Percentiles rank a stretch among this genome's conserved stretches.
phyloP scores from a whole-genome alignment of 129 eudicot genomes.

The Helichrysum umbraculigerum region DNA sequence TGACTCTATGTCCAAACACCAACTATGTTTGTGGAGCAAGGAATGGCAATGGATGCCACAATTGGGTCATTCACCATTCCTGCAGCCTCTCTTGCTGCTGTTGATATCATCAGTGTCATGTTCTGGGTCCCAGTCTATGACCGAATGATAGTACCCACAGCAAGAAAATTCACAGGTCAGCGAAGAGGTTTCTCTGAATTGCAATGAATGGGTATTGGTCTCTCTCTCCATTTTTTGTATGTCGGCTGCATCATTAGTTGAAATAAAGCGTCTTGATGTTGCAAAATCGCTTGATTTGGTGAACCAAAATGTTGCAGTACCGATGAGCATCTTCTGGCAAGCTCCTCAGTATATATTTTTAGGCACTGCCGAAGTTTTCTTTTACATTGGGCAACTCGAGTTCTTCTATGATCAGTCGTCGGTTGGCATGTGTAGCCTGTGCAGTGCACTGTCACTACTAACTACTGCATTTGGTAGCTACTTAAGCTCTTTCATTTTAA shows the following conservation, averaged over 20 bases:
- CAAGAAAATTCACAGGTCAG: conserved; percentile 36
- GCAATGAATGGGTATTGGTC: conserved; percentile 45
- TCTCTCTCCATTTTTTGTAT: conserved; percentile 37
- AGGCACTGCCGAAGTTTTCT: conserved; percentile 47
- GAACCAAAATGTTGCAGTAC: conserved; percentile 17
- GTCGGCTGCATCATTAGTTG: conserved; percentile 38
- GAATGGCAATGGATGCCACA: conserved; percentile 44
- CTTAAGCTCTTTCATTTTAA: conserved; percentile 41
- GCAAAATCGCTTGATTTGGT: conserved; percentile 28
- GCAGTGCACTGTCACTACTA: conserved; percentile 35
- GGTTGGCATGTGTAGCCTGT: conserved; percentile 43
- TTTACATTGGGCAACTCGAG: conserved; percentile 38
- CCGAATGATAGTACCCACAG: conserved; percentile 41
- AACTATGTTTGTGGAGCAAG: conserved; percentile 37
- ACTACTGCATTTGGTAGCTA: conserved; percentile 41
- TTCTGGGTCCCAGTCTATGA: conserved; percentile 54
- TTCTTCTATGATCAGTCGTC: conserved; percentile 43
- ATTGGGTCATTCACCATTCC: conserved; percentile 48
- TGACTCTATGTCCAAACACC: background rate
- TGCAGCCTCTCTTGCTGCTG: conserved; percentile 46
- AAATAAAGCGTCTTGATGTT: conserved; percentile 34
- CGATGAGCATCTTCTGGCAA: conserved; percentile 42
- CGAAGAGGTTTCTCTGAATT: conserved; percentile 39
- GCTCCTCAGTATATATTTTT: conserved; percentile 40
- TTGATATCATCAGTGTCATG: conserved; percentile 45